phyloP scores from a whole-genome alignment of 768 basidiomycete species.

The Pulveroboletus frians region DNA sequence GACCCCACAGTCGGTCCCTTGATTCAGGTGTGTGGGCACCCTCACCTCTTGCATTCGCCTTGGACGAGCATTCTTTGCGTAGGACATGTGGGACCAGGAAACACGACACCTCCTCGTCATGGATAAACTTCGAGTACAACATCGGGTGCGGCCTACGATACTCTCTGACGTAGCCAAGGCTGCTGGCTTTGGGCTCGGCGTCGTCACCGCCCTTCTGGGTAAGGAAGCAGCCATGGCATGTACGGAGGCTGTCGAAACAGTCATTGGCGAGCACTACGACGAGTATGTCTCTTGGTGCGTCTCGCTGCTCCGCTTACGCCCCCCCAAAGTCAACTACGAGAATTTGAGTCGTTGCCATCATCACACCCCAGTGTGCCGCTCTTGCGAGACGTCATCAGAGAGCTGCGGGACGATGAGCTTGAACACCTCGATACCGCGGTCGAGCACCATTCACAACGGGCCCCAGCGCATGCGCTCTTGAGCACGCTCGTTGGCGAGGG shows the following conservation, averaged over 20 bases:
- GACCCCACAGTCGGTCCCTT: slow-evolving; percentile 54
- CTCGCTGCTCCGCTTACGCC: slow-evolving; percentile 3
- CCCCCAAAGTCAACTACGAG: slow-evolving; percentile 67
- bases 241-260: slow-evolving; percentile 96
- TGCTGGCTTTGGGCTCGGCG: slow-evolving; percentile 83
- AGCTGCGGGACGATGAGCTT: slow-evolving; percentile 92
- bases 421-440: slow-evolving; percentile 93
- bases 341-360: slow-evolving; percentile 55
- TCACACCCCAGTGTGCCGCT: slow-evolving; percentile 77
- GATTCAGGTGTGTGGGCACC: slow-evolving; percentile 57
- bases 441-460: slow-evolving; percentile 79
- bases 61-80: slow-evolving; percentile 1
- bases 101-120: slow-evolving; percentile 86
- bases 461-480: slow-evolving; percentile 86
- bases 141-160: slow-evolving; percentile 76
- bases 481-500: slow-evolving; percentile 81
- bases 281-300: slow-evolving; percentile 57
- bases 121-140: slow-evolving; percentile 80
- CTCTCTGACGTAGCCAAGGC: slow-evolving; percentile 82
- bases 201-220: slow-evolving; percentile 80
- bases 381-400: slow-evolving; percentile 64
- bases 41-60: background rate
- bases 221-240: slow-evolving; percentile 97
- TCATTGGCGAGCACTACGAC: slow-evolving; percentile 97
- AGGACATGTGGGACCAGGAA: slow-evolving; percentile 99